A percentile compares a stretch with the other conserved stretches of the same genome.
phyloP scores from a whole-genome alignment of 257 asterid species.

The Salvia miltiorrhiza region DNA sequence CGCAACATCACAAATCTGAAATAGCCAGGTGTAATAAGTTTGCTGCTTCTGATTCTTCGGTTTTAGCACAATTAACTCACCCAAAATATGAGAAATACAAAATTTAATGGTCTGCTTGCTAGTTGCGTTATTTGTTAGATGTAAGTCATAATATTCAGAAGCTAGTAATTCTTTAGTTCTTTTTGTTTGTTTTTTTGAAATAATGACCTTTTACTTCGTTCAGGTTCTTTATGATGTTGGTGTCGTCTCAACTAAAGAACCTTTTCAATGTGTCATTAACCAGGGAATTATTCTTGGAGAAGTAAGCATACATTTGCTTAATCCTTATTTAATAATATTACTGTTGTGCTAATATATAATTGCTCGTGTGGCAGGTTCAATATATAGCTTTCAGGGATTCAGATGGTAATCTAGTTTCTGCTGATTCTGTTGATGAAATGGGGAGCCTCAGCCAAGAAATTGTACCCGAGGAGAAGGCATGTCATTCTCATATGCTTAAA shows the following conservation, averaged over 20 bases:
- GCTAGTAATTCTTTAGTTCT: background rate
- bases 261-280: constrained; percentile 95
- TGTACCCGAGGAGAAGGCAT: constrained; percentile 72
- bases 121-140: background rate
- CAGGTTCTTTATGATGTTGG: constrained; percentile 98
- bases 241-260: constrained; percentile 84
- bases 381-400: constrained; percentile 66
- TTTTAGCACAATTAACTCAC: background rate
- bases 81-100: background rate
- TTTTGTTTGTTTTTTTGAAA: background rate
- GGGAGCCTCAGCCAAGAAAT: constrained; percentile 58
- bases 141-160: background rate
- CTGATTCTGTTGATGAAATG: constrained; percentile 52
- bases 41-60: background rate
- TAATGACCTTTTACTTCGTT: constrained; percentile 15
- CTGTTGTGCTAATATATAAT: constrained; percentile 23
- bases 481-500: background rate
- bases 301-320: constrained; percentile 45
- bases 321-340: constrained; percentile 17
- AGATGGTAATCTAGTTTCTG: constrained; percentile 79
- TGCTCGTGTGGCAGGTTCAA: constrained; percentile 72
- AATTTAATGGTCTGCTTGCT: background rate
- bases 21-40: background rate
- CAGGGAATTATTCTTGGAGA: constrained; percentile 99
- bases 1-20: background rate